Conservation (phyloP, 805 yeast genomes). For the Phaffomyces thermotolerans region DNA sequence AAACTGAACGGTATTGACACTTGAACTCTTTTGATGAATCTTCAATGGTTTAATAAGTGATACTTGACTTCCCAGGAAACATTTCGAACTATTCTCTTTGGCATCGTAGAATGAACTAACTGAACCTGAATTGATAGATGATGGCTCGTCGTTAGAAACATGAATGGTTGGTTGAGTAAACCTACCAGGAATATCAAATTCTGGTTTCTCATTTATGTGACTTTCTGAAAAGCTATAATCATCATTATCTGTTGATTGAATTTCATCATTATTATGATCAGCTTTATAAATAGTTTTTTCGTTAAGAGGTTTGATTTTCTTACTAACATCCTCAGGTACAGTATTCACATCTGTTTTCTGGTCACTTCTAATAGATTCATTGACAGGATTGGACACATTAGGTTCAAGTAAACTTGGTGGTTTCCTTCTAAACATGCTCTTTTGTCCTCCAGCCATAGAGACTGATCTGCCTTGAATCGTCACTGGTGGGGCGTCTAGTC, state of each 20-base stretch:
- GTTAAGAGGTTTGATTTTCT: too few relatives aligned
- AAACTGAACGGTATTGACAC: too few relatives aligned
- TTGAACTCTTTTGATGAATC: slow-evolving; percentile 14
- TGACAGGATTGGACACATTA: neutral
- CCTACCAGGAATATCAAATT: neutral
- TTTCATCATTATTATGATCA: neutral
- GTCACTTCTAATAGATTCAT: neutral
- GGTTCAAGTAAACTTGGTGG: slow-evolving; percentile 3
- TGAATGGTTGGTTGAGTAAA: neutral
- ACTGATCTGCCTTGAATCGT: slow-evolving; percentile 22
- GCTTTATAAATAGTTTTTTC: neutral
- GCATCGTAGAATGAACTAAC: slow-evolving; percentile 6
- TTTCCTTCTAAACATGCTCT: slow-evolving; percentile 6
- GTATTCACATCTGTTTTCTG: neutral
- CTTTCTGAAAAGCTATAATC: neutral
- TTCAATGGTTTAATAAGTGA: slow-evolving; percentile 16
- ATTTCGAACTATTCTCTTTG: slow-evolving; percentile 1
- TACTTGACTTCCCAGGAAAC: neutral
- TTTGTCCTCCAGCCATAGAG: slow-evolving; percentile 10
- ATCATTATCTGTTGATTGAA: neutral
- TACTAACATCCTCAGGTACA: too few relatives aligned
- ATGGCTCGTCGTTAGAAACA: neutral
- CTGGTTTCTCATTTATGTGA: neutral
- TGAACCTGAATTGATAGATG: too few relatives aligned
- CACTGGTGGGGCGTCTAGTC: slow-evolving; percentile 19